Percentiles rank a stretch among this genome's conserved stretches.
Evolutionary conservation across 2,329 filamentous ascomycete genomes (phyloP).

Genomic region (Colletotrichum acutatum): DNA sequence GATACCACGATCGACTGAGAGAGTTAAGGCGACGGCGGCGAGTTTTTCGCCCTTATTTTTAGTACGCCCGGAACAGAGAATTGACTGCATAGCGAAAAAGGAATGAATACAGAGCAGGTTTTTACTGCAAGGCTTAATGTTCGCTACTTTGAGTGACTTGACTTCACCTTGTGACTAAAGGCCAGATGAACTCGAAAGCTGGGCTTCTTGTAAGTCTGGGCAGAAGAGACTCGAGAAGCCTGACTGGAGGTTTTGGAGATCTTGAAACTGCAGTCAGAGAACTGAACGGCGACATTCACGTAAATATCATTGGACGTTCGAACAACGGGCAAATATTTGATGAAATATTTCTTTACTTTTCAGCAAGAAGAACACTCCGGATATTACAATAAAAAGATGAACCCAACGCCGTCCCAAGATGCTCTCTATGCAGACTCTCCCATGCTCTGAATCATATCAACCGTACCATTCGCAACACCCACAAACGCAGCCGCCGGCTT

Average conservation of each 20-base stretch:
- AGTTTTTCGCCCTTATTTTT: not conserved
- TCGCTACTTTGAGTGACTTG: not conserved
- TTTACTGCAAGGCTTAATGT: not conserved
- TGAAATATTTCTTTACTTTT: not conserved
- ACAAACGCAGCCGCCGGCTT: conserved; percentile 14
- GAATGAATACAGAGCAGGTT: not conserved
- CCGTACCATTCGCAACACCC: conserved; percentile 27
- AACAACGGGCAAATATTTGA: not conserved
- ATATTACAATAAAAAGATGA: not conserved
- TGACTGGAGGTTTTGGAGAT: too few species aligned
- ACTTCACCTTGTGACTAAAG: too few species aligned
- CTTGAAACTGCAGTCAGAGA: too few species aligned
- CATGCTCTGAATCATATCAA: conserved; percentile 32
- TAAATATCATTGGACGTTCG: not conserved
- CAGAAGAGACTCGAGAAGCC: too few species aligned
- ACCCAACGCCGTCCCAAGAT: not conserved
- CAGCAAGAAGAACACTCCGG: not conserved
- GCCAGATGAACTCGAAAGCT: too few species aligned
- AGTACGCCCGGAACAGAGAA: not conserved
- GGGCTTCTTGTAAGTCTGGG: too few species aligned
- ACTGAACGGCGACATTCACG: not conserved
- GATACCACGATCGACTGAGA: conserved; percentile 30
- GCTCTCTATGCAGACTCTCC: conserved; percentile 18
- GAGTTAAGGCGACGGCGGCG: not conserved
- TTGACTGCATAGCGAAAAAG: conserved; percentile 2